Conservation (phyloP, 208 protist species). For the Naegleria gruberi region DNA sequence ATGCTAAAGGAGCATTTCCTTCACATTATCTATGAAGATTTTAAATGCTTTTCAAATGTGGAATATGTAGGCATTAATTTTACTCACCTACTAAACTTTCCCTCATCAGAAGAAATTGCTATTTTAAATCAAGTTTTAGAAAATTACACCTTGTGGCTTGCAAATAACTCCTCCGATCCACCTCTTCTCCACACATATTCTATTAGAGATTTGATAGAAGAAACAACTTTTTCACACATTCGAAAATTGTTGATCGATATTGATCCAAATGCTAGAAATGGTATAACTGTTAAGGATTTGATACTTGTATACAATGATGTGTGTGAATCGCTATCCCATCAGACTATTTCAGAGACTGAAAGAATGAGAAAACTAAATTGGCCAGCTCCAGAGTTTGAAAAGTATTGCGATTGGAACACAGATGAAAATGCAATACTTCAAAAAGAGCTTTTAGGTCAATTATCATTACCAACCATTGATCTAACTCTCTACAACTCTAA, state of each 20-base stretch:
- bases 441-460: neutral
- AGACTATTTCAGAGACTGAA: neutral
- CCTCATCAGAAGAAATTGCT: no score
- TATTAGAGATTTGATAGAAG: neutral
- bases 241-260: neutral
- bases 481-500: no score
- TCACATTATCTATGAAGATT: no score
- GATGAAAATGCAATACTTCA: neutral
- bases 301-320: neutral
- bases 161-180: neutral
- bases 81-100: no score
- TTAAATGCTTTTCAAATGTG: no score
- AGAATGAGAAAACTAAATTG: neutral
- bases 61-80: no score
- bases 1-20: no score
- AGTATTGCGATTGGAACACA: neutral
- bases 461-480: neutral
- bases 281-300: neutral
- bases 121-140: no score
- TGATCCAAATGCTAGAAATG: neutral
- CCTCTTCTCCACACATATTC: neutral
- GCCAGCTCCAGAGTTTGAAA: neutral
- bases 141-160: no score
- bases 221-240: neutral
- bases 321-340: neutral